These are phyloP conservation scores for Thalassiosira profunda DNA, from an alignment of 108 stramenopile genomes.

Conservation along the genomic window DNA sequence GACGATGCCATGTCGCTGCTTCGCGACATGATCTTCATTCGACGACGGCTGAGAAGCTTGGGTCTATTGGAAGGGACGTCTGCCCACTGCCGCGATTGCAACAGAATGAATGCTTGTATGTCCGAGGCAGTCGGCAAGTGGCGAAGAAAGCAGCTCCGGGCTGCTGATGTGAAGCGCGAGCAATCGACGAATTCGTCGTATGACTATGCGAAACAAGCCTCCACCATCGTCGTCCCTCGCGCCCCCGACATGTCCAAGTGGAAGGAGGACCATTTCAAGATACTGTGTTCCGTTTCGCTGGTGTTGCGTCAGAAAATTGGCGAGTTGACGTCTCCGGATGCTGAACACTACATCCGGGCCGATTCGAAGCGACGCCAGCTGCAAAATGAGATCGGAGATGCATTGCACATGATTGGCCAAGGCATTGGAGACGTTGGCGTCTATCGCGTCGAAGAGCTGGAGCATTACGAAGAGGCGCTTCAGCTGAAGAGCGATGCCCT, in stretches of 20 bases:
- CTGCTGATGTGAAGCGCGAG: background rate
- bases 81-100: constrained; percentile 28
- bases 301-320: constrained; percentile 18
- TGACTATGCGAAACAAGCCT: constrained; percentile 2
- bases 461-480: constrained; percentile 54
- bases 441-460: constrained; percentile 39
- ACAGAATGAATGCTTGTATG: constrained; percentile 9
- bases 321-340: constrained; percentile 1
- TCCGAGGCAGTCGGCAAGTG: background rate
- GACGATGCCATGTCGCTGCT: constrained; percentile 23
- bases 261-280: constrained; percentile 13
- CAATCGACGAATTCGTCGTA: background rate
- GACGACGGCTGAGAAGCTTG: constrained; percentile 22
- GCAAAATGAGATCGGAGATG: constrained; percentile 32
- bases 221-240: background rate
- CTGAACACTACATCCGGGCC: no score
- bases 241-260: background rate
- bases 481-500: constrained; percentile 36
- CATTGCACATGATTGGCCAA: constrained; percentile 41
- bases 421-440: constrained; percentile 39
- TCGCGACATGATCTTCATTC: constrained; percentile 6
- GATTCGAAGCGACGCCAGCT: constrained; percentile 4
- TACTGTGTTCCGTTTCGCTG: constrained; percentile 15
- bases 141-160: constrained; percentile 13
- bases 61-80: constrained; percentile 12